A percentile compares a stretch with the other conserved stretches of the same genome.
These are phyloP conservation scores for Schoenoplectus tabernaemontani DNA, from an alignment of 202 grass and related monocot genomes.

Conservation along the genomic window DNA sequence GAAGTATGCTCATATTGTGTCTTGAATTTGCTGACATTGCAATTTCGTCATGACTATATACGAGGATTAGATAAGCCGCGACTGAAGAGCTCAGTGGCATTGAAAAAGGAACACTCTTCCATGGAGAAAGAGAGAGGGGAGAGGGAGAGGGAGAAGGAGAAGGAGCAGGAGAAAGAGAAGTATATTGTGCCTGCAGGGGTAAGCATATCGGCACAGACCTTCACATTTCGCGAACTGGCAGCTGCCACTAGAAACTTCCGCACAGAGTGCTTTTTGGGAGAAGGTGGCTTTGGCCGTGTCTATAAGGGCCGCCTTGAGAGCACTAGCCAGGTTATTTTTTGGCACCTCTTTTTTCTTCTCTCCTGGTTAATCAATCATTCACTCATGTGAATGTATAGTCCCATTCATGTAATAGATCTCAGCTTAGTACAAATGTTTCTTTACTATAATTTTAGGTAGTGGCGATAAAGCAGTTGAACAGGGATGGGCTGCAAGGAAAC, in stretches of 20 bases:
- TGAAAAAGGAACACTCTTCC: background rate
- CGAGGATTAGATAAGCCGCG: constrained; percentile 8
- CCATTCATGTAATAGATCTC: background rate
- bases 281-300: constrained; percentile 86
- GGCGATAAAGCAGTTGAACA: constrained; percentile 87
- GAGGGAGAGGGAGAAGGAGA: constrained; percentile 29
- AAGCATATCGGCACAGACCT: constrained; percentile 68
- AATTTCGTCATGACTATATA: background rate
- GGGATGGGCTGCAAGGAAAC: constrained; percentile 92
- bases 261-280: constrained; percentile 73
- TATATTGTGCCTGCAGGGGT: constrained; percentile 28
- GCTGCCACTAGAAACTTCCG: constrained; percentile 73
- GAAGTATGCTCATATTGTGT: background rate
- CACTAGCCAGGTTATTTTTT: constrained; percentile 60
- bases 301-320: constrained; percentile 74
- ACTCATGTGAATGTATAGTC: background rate
- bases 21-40: background rate
- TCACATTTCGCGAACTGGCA: constrained; percentile 78
- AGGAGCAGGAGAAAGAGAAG: too few species aligned
- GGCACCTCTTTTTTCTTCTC: background rate
- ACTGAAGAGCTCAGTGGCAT: background rate
- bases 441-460: constrained; percentile 49
- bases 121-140: constrained; percentile 11
- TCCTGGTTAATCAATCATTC: background rate
- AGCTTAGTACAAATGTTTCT: background rate